Evolutionary conservation across 495 filamentous ascomycete species (phyloP).

Genomic region (Tetracladium marchalianum): DNA sequence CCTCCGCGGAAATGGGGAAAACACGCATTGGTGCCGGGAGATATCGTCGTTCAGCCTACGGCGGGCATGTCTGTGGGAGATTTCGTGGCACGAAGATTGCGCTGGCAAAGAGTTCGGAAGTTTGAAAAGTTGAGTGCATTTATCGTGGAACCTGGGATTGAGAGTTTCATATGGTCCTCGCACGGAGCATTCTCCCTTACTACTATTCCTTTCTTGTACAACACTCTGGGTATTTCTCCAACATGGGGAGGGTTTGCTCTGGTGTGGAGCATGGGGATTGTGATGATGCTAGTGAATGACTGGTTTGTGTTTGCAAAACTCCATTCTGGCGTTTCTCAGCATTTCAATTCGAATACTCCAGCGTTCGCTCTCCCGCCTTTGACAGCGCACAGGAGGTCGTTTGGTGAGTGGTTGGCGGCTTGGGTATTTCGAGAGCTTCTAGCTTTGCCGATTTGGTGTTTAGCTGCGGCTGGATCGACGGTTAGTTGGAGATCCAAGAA

Average conservation of each 20-base stretch:
- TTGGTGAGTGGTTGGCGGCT: conserved; percentile 60
- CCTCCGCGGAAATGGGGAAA: conserved; percentile 22
- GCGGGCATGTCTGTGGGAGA: conserved; percentile 59
- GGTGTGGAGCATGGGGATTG: conserved; percentile 46
- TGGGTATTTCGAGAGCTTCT: conserved; percentile 76
- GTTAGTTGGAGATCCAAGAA: conserved; percentile 72
- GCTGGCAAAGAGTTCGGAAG: conserved; percentile 85
- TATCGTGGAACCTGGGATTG: background rate
- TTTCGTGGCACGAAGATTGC: conserved; percentile 68
- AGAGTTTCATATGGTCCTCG: background rate
- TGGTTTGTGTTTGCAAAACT: conserved; percentile 58
- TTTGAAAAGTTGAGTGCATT: conserved; percentile 76
- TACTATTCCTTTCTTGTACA: background rate
- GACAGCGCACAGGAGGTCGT: conserved; percentile 35
- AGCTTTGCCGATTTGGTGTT: conserved; percentile 74
- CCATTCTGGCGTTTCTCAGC: conserved; percentile 54
- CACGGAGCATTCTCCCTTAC: background rate
- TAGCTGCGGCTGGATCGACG: conserved; percentile 70
- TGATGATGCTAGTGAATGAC: conserved; percentile 61
- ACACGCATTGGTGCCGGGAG: conserved; percentile 69
- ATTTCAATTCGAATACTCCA: conserved; percentile 59
- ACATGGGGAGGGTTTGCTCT: background rate
- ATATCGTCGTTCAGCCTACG: conserved; percentile 81
- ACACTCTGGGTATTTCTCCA: background rate
- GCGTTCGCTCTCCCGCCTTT: conserved; percentile 47